Base-by-base conservation (phyloP, 805 yeast species). In the Lachancea meyersii region DNA sequence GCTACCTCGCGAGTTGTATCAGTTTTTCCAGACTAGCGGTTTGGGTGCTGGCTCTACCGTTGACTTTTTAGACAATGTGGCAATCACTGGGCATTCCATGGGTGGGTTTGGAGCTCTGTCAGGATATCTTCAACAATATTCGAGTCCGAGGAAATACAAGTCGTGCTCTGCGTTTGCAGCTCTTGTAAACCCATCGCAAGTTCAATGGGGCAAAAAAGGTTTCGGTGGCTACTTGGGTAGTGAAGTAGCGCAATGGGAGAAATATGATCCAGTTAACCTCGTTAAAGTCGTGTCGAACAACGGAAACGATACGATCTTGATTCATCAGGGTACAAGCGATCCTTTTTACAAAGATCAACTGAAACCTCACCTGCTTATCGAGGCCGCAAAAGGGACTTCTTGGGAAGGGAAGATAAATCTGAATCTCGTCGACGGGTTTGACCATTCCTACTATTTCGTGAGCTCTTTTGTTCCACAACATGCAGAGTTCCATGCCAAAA, bases 41-140 rank as follows among this genome's bases (percentile, higher is more conserved):
- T 19, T 65, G 14, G 73, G 62, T 42, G 3, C 28, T 24, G 19
- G 18, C 17, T 47, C 67, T 2, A 62, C 65, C 31, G 67, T 91
- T 47, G 87, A 91, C 63, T 79, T 82, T 48, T 28, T 53, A 20
- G 60, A 66, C 31, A 80, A 75, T 31, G 73, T 80, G 40, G 76
- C 91, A 17, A 77, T 91, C 50, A 79, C 93, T n/a, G 98, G 98
- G 34, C 97, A 93, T 63, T 93, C 98, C 1, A 93, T 93, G 97
- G 98, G 98, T 39, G 98, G 98, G 1, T 86, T 76, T 60, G 98
- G 97, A 44, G 95, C 98, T 0, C 65, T 91, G 47, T 68, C 82
- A 47, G 69, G 79, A n/a, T 79, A 65, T 51, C 65, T 91, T 46
- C 76, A 72, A 48, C 78, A 83, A 60, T 86, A 89, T 1, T 82